These are phyloP conservation scores for Penicillium sp. DNA, from an alignment of 2,329 filamentous ascomycete species.

Conservation along the genomic window DNA sequence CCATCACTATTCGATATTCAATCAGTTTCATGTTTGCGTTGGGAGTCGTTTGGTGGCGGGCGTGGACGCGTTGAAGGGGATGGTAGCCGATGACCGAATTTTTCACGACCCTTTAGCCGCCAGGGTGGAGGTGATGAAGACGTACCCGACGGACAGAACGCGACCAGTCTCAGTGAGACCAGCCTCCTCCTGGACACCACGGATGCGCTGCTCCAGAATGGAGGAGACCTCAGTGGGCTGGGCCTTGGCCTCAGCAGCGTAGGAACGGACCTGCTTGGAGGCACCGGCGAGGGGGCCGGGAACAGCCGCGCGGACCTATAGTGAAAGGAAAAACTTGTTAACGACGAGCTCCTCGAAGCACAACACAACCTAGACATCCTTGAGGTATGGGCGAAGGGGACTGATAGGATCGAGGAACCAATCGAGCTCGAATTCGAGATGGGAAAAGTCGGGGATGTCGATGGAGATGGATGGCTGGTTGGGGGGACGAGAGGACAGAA, in stretches of 20 bases:
- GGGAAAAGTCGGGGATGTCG: slow-evolving; percentile 34
- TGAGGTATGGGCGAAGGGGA: slow-evolving; percentile 26
- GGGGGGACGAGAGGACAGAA: slow-evolving; percentile 59
- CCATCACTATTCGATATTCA: slow-evolving; percentile 74
- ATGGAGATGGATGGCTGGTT: slow-evolving; percentile 42
- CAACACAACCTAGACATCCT: slow-evolving; percentile 26
- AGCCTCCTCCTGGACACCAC: slow-evolving; percentile 96
- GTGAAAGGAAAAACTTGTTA: slow-evolving; percentile 47
- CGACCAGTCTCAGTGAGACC: slow-evolving; percentile 97
- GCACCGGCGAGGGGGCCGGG: slow-evolving; percentile 75
- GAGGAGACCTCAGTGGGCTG: slow-evolving; percentile 97
- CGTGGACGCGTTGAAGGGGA: slow-evolving; percentile 30
- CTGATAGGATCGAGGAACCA: slow-evolving; percentile 30
- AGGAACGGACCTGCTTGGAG: slow-evolving; percentile 77
- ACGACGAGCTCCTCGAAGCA: slow-evolving; percentile 53
- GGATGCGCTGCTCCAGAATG: slow-evolving; percentile 98
- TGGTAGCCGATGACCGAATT: slow-evolving; percentile 34
- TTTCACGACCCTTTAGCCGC: slow-evolving; percentile 27
- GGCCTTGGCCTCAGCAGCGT: slow-evolving; percentile 92
- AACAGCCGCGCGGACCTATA: slow-evolving; percentile 82
- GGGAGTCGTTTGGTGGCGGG: slow-evolving; percentile 12
- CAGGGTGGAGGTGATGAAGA: slow-evolving; percentile 36
- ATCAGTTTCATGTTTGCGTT: slow-evolving; percentile 21
- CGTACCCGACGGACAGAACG: slow-evolving; percentile 98
- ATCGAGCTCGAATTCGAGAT: slow-evolving; percentile 41